phyloP scores from a whole-genome alignment of 495 filamentous ascomycete genomes.

The Aspergillus affinis region DNA sequence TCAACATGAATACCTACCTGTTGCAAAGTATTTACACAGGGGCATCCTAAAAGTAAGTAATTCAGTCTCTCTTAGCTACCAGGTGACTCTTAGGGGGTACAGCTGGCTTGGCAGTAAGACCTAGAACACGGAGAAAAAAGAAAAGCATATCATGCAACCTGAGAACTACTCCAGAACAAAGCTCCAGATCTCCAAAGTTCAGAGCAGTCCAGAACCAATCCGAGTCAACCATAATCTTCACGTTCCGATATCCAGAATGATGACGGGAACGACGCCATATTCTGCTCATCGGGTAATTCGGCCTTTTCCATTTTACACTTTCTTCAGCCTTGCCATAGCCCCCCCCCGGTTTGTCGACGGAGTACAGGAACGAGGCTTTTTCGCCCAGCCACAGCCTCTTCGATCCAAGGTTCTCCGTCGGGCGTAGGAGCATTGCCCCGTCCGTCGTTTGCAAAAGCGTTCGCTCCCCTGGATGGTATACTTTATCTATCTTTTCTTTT shows the following conservation, averaged over 20 bases:
- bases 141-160: neutral
- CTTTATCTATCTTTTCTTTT: neutral
- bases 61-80: too few relatives aligned
- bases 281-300: neutral
- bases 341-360: too few relatives aligned
- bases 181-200: neutral
- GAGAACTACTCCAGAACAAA: neutral
- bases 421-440: neutral
- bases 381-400: neutral
- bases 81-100: neutral
- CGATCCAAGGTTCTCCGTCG: neutral
- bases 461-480: neutral
- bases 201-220: neutral
- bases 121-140: neutral
- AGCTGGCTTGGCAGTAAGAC: too few relatives aligned
- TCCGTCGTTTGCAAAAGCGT: neutral
- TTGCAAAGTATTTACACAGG: too few relatives aligned
- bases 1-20: too few relatives aligned
- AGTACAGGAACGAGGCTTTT: neutral
- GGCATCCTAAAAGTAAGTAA: too few relatives aligned
- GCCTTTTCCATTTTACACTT: neutral
- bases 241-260: neutral
- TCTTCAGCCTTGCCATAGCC: neutral
- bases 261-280: neutral
- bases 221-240: neutral